Evolutionary conservation across 2,329 filamentous ascomycete species (phyloP).

Genomic region (Colletotrichum lindemuthianum): DNA sequence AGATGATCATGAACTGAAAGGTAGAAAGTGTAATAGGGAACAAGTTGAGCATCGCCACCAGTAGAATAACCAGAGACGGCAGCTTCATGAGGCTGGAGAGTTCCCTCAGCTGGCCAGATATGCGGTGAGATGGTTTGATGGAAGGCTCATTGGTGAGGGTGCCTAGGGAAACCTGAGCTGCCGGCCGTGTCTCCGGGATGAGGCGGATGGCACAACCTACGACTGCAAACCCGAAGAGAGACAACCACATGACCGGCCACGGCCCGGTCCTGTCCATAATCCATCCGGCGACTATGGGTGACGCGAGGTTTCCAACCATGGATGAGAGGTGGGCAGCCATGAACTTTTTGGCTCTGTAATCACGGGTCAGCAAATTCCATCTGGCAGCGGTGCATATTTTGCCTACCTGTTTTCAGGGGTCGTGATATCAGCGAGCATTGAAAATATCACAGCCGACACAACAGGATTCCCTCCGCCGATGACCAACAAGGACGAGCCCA

Average conservation of each 20-base stretch:
- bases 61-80: slow-evolving; percentile 39
- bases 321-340: slow-evolving; percentile 43
- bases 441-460: slow-evolving; percentile 43
- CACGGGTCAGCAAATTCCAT: no score
- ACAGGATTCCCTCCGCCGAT: slow-evolving; percentile 50
- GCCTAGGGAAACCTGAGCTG: no score
- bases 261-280: slow-evolving; percentile 47
- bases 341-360: slow-evolving; percentile 47
- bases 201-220: no score
- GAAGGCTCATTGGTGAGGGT: no score
- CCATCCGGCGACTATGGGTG: slow-evolving; percentile 47
- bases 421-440: slow-evolving; percentile 51
- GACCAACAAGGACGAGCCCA: slow-evolving; percentile 39
- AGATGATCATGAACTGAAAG: slow-evolving; percentile 40
- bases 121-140: no score
- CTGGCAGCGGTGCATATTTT: no score
- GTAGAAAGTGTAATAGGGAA: slow-evolving; percentile 10
- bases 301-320: slow-evolving; percentile 47
- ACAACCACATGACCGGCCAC: slow-evolving; percentile 39
- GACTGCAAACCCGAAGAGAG: background rate
- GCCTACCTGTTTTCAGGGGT: slow-evolving; percentile 41
- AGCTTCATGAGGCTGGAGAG: no score
- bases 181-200: no score
- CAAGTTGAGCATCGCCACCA: slow-evolving; percentile 37
- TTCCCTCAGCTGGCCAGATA: no score